These are phyloP conservation scores for Ustilago xerochloae DNA, from an alignment of 1,284 basidiomycete genomes.

Conservation along the genomic window DNA sequence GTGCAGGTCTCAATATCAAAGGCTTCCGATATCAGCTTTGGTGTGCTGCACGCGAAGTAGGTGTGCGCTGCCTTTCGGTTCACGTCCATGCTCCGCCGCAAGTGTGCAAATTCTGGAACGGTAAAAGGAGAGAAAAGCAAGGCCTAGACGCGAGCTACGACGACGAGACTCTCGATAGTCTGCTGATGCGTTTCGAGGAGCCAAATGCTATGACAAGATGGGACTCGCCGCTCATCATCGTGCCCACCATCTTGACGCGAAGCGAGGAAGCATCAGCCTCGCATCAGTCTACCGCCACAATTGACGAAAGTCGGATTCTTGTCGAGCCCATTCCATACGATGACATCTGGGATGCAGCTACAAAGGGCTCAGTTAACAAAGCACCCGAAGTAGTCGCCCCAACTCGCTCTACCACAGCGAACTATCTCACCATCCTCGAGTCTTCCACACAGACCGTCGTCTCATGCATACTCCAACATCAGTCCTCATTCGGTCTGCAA, in stretches of 20 bases:
- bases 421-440: slow-evolving; percentile 69
- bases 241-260: slow-evolving; percentile 69
- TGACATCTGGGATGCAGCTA: slow-evolving; percentile 84
- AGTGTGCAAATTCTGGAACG: slow-evolving; percentile 75
- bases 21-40: slow-evolving; percentile 95
- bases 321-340: slow-evolving; percentile 74
- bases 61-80: slow-evolving; percentile 82
- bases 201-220: slow-evolving; percentile 96
- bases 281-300: slow-evolving; percentile 55
- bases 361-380: slow-evolving; percentile 81
- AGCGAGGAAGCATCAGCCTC: neutral
- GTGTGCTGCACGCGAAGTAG: slow-evolving; percentile 89
- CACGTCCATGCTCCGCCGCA: slow-evolving; percentile 78
- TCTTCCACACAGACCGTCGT: slow-evolving; percentile 57
- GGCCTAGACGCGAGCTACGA: slow-evolving; percentile 73
- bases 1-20: slow-evolving; percentile 93
- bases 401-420: slow-evolving; percentile 65
- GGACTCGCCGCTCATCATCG: slow-evolving; percentile 92
- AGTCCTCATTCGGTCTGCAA: slow-evolving; percentile 25
- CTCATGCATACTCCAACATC: slow-evolving; percentile 48
- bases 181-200: slow-evolving; percentile 90
- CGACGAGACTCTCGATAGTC: slow-evolving; percentile 86
- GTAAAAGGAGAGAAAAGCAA: slow-evolving; percentile 69
- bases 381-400: slow-evolving; percentile 84
- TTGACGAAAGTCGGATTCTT: slow-evolving; percentile 74